Evolutionary conservation across 1,139 yeast genomes (phyloP), one percentile per base, ranked within the genome.

Genomic region (Magnusiomyces fungicola): DNA sequence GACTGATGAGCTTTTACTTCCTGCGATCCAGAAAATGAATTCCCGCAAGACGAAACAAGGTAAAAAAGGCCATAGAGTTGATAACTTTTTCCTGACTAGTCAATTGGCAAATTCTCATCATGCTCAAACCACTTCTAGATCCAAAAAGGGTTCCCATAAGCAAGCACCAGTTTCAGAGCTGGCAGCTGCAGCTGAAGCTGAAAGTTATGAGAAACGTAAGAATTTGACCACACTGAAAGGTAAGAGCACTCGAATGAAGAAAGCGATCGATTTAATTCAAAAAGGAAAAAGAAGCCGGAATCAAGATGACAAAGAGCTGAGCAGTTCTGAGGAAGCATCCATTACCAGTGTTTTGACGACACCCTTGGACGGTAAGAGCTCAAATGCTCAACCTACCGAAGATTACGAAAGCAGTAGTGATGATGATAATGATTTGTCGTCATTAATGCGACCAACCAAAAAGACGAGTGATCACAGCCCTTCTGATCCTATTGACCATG

Each of bases 1-100:
- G 52, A 83, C 89, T 1, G 96, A 92, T 61, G 94, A 88, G 60
- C 81, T 89, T 5, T 71, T 94, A 65, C 75, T 90, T n/a, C 99
- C 98, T 1, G 78, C 94, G 52, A 82, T 94, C 19, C 75, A 82
- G 58, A 92, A 83, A 57, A 76, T 89, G 70, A 88, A 87, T 64
- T 75, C 76, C 50, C 73, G 79, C 52, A 32, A n/a, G 12, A 42
- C 45, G 2, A 21, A 42, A 30, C 14, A 34, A 14, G 23, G 7
- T 9, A 34, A 34, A 34, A 34, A 34, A 14, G 21, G 23, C 5
- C 16, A 34, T 7, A 23, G 38, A 5, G 16, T 34, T 7, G 19
- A 21, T 16, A 23, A 34, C 38, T 34, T 34, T 34, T 34, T 34
- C 23, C 19, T 34, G 23, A 18, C 38, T 5, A 23, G 19, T 7